Evolutionary conservation across 2,329 filamentous ascomycete species (phyloP), one percentile per base, ranked within the genome.

Genomic region (Aspergillus bombycis): DNA sequence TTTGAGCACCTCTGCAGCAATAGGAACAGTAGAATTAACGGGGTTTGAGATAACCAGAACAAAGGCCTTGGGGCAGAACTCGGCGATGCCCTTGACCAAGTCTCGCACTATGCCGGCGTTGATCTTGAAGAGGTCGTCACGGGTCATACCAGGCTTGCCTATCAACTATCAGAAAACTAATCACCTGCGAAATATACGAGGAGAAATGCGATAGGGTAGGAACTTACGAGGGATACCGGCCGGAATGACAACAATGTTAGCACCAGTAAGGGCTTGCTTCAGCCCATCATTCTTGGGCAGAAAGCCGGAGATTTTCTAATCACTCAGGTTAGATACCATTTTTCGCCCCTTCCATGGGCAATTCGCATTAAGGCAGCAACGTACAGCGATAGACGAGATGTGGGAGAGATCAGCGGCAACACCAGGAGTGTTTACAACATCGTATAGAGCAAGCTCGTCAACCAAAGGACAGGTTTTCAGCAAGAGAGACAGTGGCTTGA

Each of bases 91-190:
- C 85, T 96, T 91, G 73, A 96, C 90, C 71, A 99, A 87, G 72
- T 92, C 93, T 83, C 95, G 93, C 77, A 99, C 95, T 77, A 99
- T 99, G 74, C 94, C 92, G 65, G 95, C 95, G 81, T 99, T 99
- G 86, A 97, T 97, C 85, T 97, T 97, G 91, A 99, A 99, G 64
- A 99, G 92, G 79, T 98, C 95, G 76, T 99, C 95, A 84, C 95
- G 93, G 81, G 92, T 97, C 95, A 99, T 99, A 76, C 95, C 95
- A 74, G 95, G 95, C 88, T 98, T 98, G 83, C 94, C 94, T 97
- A 63, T 48, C 32, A 69, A 72, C 52, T 75, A 70, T 74, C 62
- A 62, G 62, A 56, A 19, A 2, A 50, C 32, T 11, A 14, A 32
- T 19, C 19, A 21, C 23, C 34, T 48, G 32, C n/a, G n/a, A 34